These are phyloP conservation scores for Ophiosphaerella korrae DNA, from an alignment of 2,329 filamentous ascomycete genomes.

Conservation along the genomic window DNA sequence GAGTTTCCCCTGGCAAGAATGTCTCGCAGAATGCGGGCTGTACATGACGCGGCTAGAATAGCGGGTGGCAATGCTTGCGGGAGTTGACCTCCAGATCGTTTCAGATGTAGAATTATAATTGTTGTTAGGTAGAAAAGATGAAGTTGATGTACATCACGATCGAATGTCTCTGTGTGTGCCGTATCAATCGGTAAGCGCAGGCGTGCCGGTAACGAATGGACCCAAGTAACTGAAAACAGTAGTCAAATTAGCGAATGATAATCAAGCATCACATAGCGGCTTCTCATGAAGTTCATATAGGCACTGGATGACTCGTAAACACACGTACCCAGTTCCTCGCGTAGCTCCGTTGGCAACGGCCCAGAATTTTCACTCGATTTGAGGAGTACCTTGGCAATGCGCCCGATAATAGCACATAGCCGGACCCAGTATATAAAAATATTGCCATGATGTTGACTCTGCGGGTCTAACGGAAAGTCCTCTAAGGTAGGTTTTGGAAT, in stretches of 20 bases:
- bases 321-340: conserved; percentile 16
- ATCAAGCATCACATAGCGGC: too few relatives aligned
- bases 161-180: conserved; percentile 18
- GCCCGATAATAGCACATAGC: conserved; percentile 28
- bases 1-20: conserved; percentile 29
- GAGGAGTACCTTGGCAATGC: conserved; percentile 24
- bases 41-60: conserved; percentile 28
- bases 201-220: conserved; percentile 20
- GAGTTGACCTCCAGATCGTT: conserved; percentile 25
- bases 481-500: conserved; percentile 23
- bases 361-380: conserved; percentile 13
- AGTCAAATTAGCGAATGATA: too few relatives aligned
- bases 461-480: conserved; percentile 23
- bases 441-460: conserved; percentile 27
- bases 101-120: conserved; percentile 27
- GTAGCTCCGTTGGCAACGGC: conserved; percentile 15
- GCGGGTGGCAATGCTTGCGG: conserved; percentile 28
- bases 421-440: conserved; percentile 31
- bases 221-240: conserved; percentile 11
- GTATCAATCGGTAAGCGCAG: conserved; percentile 20
- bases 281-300: too few relatives aligned
- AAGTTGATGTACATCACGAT: conserved; percentile 29
- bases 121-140: conserved; percentile 30
- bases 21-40: conserved; percentile 24
- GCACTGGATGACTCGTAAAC: too few relatives aligned